These are phyloP conservation scores for Colletotrichum destructivum DNA, from an alignment of 2,329 filamentous ascomycete genomes.

Conservation along the genomic window DNA sequence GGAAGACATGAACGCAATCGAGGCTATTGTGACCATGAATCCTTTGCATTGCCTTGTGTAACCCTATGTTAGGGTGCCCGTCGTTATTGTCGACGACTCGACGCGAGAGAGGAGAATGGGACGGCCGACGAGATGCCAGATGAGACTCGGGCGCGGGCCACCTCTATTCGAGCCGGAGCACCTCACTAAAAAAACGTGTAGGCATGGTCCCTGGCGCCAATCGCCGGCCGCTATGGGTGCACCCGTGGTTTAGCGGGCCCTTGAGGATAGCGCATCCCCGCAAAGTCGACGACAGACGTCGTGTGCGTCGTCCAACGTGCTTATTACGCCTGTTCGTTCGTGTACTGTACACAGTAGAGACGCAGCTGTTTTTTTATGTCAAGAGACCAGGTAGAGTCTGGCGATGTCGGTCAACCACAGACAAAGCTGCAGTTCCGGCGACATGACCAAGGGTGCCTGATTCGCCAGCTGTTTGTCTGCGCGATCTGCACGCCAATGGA, in stretches of 20 bases:
- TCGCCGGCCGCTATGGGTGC: slow-evolving; percentile 39
- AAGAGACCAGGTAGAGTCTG: no score
- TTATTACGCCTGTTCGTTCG: no score
- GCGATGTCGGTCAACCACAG: no score
- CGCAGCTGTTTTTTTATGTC: no score
- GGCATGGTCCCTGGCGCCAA: slow-evolving; percentile 31
- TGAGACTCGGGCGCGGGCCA: not conserved
- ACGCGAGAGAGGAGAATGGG: not conserved
- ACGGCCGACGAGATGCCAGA: not conserved
- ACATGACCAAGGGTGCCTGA: slow-evolving; percentile 21
- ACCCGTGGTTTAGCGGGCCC: slow-evolving; percentile 37
- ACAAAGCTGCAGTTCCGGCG: slow-evolving; percentile 32
- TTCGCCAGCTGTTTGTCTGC: slow-evolving; percentile 25
- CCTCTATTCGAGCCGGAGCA: not conserved
- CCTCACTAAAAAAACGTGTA: slow-evolving; percentile 1
- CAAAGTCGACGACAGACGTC: slow-evolving; percentile 9
- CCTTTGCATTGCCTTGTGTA: not conserved
- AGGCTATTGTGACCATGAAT: not conserved
- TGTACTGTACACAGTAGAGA: no score
- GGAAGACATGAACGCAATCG: not conserved
- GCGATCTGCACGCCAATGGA: slow-evolving; percentile 31
- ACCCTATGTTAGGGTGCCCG: not conserved
- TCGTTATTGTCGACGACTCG: not conserved
- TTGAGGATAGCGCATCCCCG: slow-evolving; percentile 13
- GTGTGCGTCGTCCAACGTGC: no score